These are phyloP conservation scores for Sinapis alba DNA, from an alignment of 441 rosid genomes.

Conservation along the genomic window DNA sequence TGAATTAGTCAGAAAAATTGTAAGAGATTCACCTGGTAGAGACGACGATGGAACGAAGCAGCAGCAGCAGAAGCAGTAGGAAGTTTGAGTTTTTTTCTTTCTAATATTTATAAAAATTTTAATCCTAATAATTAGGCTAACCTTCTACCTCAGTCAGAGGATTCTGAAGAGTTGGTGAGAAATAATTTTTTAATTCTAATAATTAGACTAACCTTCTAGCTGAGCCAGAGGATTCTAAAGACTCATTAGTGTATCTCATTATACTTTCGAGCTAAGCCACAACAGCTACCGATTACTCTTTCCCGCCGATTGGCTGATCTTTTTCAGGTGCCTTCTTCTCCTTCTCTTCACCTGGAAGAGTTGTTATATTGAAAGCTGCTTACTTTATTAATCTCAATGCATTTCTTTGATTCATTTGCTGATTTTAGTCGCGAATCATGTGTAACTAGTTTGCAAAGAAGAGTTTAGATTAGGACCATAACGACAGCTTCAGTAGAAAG, in stretches of 20 bases:
- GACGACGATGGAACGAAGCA: constrained; percentile 5
- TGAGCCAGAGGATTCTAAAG: background rate
- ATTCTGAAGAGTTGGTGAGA: too few relatives aligned
- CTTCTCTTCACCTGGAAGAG: background rate
- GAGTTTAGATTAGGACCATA: background rate
- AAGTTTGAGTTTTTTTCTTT: background rate
- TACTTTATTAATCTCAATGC: constrained; percentile 1
- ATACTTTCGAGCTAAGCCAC: constrained; percentile 26
- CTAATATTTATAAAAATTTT: background rate
- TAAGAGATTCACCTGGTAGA: constrained; percentile 28
- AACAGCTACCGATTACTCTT: constrained; percentile 16
- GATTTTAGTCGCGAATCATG: background rate
- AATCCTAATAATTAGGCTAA: background rate
- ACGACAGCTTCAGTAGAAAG: background rate
- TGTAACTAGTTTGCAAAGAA: background rate
- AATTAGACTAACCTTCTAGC: too few relatives aligned
- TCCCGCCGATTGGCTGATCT: constrained; percentile 22
- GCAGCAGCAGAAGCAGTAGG: background rate
- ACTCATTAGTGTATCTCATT: background rate
- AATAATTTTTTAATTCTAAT: too few relatives aligned
- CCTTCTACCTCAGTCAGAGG: background rate
- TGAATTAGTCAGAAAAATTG: background rate
- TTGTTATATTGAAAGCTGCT: background rate
- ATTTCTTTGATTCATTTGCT: constrained; percentile 11
- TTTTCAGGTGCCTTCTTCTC: constrained; percentile 3